Evolutionary conservation across 2,329 filamentous ascomycete species (phyloP), one percentile per base, ranked within the genome.

Genomic region (Ophiostoma sp.): DNA sequence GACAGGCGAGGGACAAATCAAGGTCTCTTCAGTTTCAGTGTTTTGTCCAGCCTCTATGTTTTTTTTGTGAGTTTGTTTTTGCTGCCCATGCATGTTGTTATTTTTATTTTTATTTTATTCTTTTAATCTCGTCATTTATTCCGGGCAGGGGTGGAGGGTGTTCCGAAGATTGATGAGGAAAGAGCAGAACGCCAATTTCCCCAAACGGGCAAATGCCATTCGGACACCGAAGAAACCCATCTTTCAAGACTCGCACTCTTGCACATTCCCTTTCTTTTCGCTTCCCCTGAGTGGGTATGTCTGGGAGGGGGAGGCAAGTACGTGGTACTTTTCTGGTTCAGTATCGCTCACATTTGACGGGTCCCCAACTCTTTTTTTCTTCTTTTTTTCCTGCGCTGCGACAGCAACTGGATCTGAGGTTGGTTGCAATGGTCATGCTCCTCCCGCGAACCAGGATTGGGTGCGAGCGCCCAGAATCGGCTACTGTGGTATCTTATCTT

Each of bases 201-300:
- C 70, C 72, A 74, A 71, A 42, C 15, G 75, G 75, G 42, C 42
- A 76, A 76, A 74, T 76, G 55, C 75, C 72, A 73, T 76, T 42
- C 64, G 66, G 72, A 70, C 68, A 57, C 45, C 55, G 63, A 42
- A 72, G 68, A 73, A 72, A 69, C 48, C 57, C 70, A 74, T 71
- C 42, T 71, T 50, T 42, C 28, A 9, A 33, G n/a, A 11, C 28
- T 22, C 25, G 42, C 28, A n/a, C 45, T 28, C 61, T 45, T 45
- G 55, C 2, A 15, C 15, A 31, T 59, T 28, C 15, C 48, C 31
- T 22, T 64, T 28, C n/a, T 64, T 28, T 33, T 33, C 19, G 42
- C 42, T 48, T 12, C 42, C 42, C 42, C 42, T 48, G 50, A 33
- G 55, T 28, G 28, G 55, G 15, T 59, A 33, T 19, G 55, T 15